phyloP scores from a whole-genome alignment of 2,329 filamentous ascomycete genomes.

The Epichloe bromicola region DNA sequence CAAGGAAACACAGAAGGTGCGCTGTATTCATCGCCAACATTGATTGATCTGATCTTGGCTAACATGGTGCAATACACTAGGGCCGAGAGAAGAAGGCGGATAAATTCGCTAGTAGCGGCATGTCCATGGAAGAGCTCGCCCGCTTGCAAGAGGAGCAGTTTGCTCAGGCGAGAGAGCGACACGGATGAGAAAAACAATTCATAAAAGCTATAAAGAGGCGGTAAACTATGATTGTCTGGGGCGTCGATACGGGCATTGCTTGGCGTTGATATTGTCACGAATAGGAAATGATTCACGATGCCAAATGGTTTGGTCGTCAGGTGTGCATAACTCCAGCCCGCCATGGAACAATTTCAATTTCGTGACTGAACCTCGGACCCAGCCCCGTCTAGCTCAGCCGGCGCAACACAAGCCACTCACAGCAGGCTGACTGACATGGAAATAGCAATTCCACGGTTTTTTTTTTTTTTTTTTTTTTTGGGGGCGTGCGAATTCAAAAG shows the following conservation, averaged over 20 bases:
- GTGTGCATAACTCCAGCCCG: neutral
- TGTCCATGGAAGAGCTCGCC: slow-evolving; percentile 82
- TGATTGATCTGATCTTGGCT: slow-evolving; percentile 34
- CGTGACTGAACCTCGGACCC: too few relatives aligned
- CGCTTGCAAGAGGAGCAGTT: slow-evolving; percentile 87
- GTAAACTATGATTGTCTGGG: slow-evolving; percentile 3
- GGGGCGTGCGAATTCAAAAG: too few relatives aligned
- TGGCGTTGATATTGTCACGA: slow-evolving; percentile 16
- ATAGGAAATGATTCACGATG: neutral
- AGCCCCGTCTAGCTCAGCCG: too few relatives aligned
- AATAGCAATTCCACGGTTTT: too few relatives aligned
- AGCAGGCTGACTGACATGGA: too few relatives aligned
- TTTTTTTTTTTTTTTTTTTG: too few relatives aligned
- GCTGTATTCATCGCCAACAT: slow-evolving; percentile 25
- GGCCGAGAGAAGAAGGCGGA: slow-evolving; percentile 93
- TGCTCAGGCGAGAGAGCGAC: slow-evolving; percentile 47
- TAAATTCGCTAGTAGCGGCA: slow-evolving; percentile 88
- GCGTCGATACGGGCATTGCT: slow-evolving; percentile 21
- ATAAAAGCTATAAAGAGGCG: neutral
- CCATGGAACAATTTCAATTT: too few relatives aligned
- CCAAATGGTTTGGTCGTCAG: neutral
- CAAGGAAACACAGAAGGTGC: slow-evolving; percentile 82
- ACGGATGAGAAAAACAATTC: slow-evolving; percentile 10
- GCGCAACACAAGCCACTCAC: too few relatives aligned
- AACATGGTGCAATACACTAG: slow-evolving; percentile 28